Evolutionary conservation across 768 basidiomycete species (phyloP).

Genomic region (Amanita inopinata): DNA sequence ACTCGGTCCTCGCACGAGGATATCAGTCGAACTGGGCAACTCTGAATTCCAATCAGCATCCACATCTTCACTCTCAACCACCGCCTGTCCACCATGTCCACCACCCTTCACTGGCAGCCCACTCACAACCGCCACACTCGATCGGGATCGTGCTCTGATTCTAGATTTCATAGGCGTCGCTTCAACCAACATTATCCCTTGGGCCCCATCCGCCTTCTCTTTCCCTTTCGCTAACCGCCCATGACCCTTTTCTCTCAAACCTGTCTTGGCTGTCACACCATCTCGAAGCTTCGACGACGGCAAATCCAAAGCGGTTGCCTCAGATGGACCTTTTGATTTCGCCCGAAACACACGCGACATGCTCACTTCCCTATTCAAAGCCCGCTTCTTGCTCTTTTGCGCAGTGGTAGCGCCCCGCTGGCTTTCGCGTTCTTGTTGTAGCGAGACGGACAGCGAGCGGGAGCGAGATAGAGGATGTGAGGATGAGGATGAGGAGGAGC

Average conservation of each 20-base stretch:
- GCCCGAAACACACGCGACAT: constrained; percentile 66
- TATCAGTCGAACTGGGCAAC: constrained; percentile 1
- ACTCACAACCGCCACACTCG: neutral
- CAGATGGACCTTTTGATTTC: constrained; percentile 21
- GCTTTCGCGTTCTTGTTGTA: constrained; percentile 49
- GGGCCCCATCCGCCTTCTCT: no score
- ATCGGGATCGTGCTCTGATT: neutral
- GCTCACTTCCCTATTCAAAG: constrained; percentile 63
- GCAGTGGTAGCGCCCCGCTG: constrained; percentile 25
- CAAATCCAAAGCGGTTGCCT: no score
- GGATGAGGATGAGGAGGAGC: no score
- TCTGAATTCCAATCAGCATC: constrained; percentile 4
- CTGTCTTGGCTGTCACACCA: neutral
- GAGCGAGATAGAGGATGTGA: constrained; percentile 42
- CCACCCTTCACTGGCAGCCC: no score
- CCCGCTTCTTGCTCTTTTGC: constrained; percentile 34
- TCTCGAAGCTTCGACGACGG: no score
- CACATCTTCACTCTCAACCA: neutral
- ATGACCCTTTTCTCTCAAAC: neutral
- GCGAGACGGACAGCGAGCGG: constrained; percentile 58
- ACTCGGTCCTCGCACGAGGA: constrained; percentile 3
- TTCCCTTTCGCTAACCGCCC: neutral
- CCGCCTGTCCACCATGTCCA: no score
- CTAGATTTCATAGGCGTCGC: constrained; percentile 5
- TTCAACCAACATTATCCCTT: constrained; percentile 4